phyloP scores from a whole-genome alignment of 768 basidiomycete genomes.

The Sutorius australiensis region DNA sequence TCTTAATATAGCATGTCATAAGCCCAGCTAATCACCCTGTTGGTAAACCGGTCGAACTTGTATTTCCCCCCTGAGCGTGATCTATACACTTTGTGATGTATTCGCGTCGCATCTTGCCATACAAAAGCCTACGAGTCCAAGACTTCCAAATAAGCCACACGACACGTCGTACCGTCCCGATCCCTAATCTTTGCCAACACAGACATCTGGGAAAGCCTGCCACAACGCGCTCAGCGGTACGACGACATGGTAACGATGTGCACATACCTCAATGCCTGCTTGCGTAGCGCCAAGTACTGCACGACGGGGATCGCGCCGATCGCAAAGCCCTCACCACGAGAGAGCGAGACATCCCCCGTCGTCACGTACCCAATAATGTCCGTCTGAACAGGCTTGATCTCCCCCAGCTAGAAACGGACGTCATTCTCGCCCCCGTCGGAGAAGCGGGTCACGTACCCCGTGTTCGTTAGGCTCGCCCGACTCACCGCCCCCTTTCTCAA shows the following conservation, averaged over 20 bases:
- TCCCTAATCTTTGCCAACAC: slow-evolving; percentile 66
- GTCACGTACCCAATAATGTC: slow-evolving; percentile 79
- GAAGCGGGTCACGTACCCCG: slow-evolving; percentile 23
- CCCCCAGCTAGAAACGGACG: slow-evolving; percentile 39
- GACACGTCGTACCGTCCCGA: slow-evolving; percentile 49
- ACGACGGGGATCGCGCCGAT: slow-evolving; percentile 68
- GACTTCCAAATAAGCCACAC: slow-evolving; percentile 45
- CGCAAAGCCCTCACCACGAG: slow-evolving; percentile 72
- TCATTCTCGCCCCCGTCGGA: not conserved
- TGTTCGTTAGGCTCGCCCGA: slow-evolving; percentile 20
- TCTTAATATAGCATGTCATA: not conserved
- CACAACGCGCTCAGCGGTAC: not conserved
- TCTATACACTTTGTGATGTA: not conserved
- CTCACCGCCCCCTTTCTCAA: slow-evolving; percentile 17
- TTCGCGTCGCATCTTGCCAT: not conserved
- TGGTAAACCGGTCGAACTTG: too few relatives aligned
- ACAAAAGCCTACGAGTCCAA: slow-evolving; percentile 22
- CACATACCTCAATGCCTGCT: slow-evolving; percentile 43
- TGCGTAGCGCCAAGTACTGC: slow-evolving; percentile 46
- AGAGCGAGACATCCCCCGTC: slow-evolving; percentile 78
- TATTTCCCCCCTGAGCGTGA: not conserved
- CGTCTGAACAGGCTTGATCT: slow-evolving; percentile 37
- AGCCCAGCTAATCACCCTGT: too few relatives aligned
- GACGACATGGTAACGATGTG: not conserved
- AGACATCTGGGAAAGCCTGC: slow-evolving; percentile 25